Evolutionary conservation across 306 rosid genomes (phyloP), one percentile per base, ranked within the genome.

Genomic region (Rosa multiflora): DNA sequence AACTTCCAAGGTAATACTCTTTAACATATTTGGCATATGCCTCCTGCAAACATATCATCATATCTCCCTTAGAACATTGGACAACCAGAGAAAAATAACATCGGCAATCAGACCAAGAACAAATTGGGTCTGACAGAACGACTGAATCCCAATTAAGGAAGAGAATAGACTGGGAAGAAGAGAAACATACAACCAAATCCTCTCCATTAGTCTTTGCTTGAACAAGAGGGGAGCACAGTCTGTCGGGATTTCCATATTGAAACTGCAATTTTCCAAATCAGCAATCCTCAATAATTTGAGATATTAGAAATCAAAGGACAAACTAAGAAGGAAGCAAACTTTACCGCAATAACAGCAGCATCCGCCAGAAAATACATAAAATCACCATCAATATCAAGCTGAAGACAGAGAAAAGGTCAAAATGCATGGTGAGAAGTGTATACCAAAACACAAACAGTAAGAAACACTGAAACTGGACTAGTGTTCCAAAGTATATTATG

Each of bases 171-270:
- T 49, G 83, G 37, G 26, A 72, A 76, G 82, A 72, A 75, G 47
- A 80, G 78, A 39, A 77, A 43, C 91, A 86, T 91, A 94, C 98
- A 97, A 91, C 96, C 85, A 92, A 89, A 85, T 91, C 91, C 23
- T 86, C 89, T 59, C 90, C 95, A 18, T 83, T 90, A 55, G 87
- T 83, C 81, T 94, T 94, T 80, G 97, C 97, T 91, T 89, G 82
- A 78, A 91, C 86, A 73, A 91, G 90, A 76, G 97, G 93, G 69
- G 82, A 66, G 83, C 97, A 94, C 63, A 92, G 8, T 84, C 44
- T 77, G 84, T 92, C 97, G 4, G 97, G 97, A 88, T 91, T 92
- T 58, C 99, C 99, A 81, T 94, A 94, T 67, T 94, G 99, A 83
- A 94, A 89, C 97, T 94, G 93, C 71, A 86, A 77, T 69, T 69